These are phyloP conservation scores for Plantago elongata DNA, from an alignment of 257 asterid genomes.

Conservation along the genomic window DNA sequence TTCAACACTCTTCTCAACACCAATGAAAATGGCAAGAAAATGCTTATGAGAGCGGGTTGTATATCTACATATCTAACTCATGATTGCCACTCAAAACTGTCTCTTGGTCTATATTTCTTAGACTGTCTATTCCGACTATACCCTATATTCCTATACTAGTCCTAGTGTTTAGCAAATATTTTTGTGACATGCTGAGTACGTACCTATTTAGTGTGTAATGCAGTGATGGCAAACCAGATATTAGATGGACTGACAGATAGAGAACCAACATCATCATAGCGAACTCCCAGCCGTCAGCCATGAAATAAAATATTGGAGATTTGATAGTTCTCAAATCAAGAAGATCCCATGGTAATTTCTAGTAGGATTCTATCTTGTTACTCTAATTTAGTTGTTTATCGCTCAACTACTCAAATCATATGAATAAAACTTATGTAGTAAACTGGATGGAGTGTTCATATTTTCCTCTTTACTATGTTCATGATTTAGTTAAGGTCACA, in stretches of 20 bases:
- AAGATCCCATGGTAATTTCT: background rate
- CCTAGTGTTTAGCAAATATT: background rate
- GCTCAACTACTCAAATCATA: background rate
- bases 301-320: background rate
- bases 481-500: background rate
- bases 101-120: background rate
- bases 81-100: background rate
- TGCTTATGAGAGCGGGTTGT: no score
- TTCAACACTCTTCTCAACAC: background rate
- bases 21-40: no score
- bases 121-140: constrained; percentile 6
- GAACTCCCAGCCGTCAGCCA: background rate
- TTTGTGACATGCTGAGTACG: background rate
- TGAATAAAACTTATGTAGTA: background rate
- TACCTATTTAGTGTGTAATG: background rate
- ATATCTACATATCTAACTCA: background rate
- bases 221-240: background rate
- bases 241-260: background rate
- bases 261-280: background rate
- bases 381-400: background rate
- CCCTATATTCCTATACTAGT: background rate
- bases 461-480: background rate
- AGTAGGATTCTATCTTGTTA: background rate
- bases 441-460: background rate
- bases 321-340: background rate